Base-by-base conservation (phyloP, 1,284 basidiomycete genomes). In the Peniophora sp. region DNA sequence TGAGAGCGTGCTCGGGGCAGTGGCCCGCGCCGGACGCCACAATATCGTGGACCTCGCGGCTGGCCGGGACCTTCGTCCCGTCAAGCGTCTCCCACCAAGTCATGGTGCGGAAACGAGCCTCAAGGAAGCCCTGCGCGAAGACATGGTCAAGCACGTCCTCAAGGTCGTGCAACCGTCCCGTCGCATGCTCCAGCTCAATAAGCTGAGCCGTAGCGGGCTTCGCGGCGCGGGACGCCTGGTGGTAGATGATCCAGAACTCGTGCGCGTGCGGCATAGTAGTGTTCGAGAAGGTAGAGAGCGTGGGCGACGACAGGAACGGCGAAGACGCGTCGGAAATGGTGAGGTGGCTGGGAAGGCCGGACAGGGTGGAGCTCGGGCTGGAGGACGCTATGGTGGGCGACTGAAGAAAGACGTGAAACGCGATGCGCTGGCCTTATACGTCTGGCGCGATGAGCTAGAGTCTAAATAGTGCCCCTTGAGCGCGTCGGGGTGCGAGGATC, bases 61-160 rank as follows among this genome's bases (percentile, higher is more conserved):
- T 63, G 39, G 62, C 60, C 48, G 66, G 67, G 48, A 75, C 60
- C 36, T 66, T 66, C 37, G 58, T 58, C 3, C 68, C 70, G 41
- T 69, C 64, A 37, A 62, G 62, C 36, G 62, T 66, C 60, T 73
- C 73, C 70, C 71, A 76, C 64, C 70, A 74, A 2, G 68, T 63
- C 9, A 67, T 53, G 1, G 74, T 62, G 35, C 70, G 63, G 51
- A 67, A 61, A 58, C 68, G 69, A 18, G 71, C 60, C 43, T 75
- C 72, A 18, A 76, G 64, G 54, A 68, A 75, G 37, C 73, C 74
- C 49, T 73, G 69, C 47, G 62, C 55, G 62, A 74, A 75, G 49
- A 75, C 64, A 58, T 72, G 67, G n/a, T 75, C 73, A 32, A 75
- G 67, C 3, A 75, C 68, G 52, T 74, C 73, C 57, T 75, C 73